phyloP scores from a whole-genome alignment of 148 eudicot genomes.

The Mesembryanthemum crystallinum region DNA sequence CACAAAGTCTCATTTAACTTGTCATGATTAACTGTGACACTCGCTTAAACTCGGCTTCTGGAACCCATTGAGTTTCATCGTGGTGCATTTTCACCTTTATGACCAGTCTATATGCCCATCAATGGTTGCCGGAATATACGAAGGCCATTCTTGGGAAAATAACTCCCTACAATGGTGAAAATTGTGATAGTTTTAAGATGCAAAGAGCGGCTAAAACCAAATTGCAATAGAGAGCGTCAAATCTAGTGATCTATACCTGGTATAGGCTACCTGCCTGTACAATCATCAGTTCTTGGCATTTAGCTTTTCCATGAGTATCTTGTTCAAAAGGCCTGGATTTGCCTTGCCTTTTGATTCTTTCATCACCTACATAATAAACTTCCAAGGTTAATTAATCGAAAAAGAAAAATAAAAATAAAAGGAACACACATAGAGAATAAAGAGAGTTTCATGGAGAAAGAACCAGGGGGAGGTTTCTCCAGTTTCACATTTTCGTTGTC shows the following conservation, averaged over 20 bases:
- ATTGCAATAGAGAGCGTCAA: not conserved
- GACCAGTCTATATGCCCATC: not conserved
- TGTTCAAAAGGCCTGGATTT: conserved; percentile 82
- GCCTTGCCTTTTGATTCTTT: conserved; percentile 96
- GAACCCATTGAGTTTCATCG: not conserved
- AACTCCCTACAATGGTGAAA: not conserved
- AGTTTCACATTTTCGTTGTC: not conserved
- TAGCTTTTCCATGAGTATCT: conserved; percentile 75
- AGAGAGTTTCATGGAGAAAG: too few species aligned
- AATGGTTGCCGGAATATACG: not conserved
- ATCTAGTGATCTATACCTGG: conserved; percentile 2
- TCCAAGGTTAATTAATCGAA: not conserved
- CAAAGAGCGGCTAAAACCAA: not conserved
- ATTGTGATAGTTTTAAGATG: not conserved
- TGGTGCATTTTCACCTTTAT: not conserved
- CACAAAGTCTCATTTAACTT: not conserved
- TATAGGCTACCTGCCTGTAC: not conserved
- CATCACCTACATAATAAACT: conserved; percentile 53
- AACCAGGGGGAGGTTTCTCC: not conserved
- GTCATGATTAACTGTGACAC: not conserved
- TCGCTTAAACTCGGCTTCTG: too few species aligned
- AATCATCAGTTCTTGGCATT: conserved; percentile 51
- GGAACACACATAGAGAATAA: too few species aligned
- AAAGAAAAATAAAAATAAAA: too few species aligned
- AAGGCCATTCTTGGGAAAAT: not conserved